phyloP scores from a whole-genome alignment of 176 grass and related monocot species.

The Ensete glaucum region DNA sequence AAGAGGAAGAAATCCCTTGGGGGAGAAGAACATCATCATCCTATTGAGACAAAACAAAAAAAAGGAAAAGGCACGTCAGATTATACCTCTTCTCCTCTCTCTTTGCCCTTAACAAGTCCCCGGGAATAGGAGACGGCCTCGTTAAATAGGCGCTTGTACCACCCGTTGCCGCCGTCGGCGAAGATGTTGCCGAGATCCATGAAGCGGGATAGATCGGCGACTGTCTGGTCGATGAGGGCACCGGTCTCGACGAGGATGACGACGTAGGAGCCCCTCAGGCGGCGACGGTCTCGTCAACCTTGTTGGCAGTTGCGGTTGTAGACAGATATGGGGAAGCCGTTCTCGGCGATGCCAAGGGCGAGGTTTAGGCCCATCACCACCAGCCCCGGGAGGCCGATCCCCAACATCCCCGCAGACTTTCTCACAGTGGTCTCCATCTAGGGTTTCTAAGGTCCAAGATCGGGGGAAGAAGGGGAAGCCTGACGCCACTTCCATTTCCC shows the following conservation, averaged over 20 bases:
- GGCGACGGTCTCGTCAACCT: constrained; percentile 5
- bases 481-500: too few species aligned
- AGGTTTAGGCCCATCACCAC: constrained; percentile 7
- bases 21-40: too few species aligned
- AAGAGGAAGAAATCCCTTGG: too few species aligned
- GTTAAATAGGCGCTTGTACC: not conserved
- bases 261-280: not conserved
- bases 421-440: not conserved
- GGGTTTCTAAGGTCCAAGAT: too few species aligned
- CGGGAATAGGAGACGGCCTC: not conserved
- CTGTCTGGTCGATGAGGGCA: not conserved
- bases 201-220: not conserved
- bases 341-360: constrained; percentile 4
- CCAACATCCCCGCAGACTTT: not conserved
- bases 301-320: not conserved
- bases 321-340: constrained; percentile 5
- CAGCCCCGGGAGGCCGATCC: constrained; percentile 1
- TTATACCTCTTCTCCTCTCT: not conserved
- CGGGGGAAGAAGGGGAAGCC: too few species aligned
- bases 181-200: not conserved
- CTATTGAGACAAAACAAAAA: too few species aligned
- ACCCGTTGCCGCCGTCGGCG: constrained; percentile 6
- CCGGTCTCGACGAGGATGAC: constrained; percentile 8
- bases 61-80: not conserved
- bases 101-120: not conserved